Evolutionary conservation across 2,329 filamentous ascomycete genomes (phyloP).

Genomic region (Emericellopsis cladophorae): DNA sequence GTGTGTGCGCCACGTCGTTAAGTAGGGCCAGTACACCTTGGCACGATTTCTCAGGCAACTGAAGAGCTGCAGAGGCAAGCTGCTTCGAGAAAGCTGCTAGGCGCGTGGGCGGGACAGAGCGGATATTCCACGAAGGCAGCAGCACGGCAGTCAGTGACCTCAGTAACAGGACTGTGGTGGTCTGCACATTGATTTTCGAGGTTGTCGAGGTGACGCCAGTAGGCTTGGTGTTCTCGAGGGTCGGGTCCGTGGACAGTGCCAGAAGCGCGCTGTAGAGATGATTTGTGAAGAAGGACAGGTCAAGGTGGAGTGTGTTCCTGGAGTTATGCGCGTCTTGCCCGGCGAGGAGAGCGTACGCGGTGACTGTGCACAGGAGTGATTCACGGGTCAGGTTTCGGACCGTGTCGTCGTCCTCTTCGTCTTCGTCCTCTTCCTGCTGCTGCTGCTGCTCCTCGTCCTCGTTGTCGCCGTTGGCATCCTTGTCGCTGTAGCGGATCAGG

Average conservation of each 20-base stretch:
- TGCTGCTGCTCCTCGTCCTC: constrained; percentile 27
- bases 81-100: constrained; percentile 93
- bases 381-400: constrained; percentile 71
- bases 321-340: constrained; percentile 87
- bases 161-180: constrained; percentile 82
- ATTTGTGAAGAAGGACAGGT: constrained; percentile 89
- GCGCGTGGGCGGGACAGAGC: constrained; percentile 66
- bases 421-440: constrained; percentile 23
- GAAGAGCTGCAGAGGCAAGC: constrained; percentile 67
- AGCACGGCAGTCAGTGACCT: constrained; percentile 75
- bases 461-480: constrained; percentile 31
- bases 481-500: constrained; percentile 65
- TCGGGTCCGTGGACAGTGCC: constrained; percentile 64
- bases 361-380: constrained; percentile 85
- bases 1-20: constrained; percentile 64
- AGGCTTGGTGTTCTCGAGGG: constrained; percentile 65
- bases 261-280: constrained; percentile 84
- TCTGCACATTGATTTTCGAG: constrained; percentile 81
- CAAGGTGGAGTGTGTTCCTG: constrained; percentile 68
- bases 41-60: constrained; percentile 81
- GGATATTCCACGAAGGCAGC: constrained; percentile 59
- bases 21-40: constrained; percentile 70
- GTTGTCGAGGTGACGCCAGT: constrained; percentile 24
- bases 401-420: constrained; percentile 30
- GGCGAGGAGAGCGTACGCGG: constrained; percentile 88